Conservation (phyloP, 345 rosid genomes). For the Eucalyptus coolabah region DNA sequence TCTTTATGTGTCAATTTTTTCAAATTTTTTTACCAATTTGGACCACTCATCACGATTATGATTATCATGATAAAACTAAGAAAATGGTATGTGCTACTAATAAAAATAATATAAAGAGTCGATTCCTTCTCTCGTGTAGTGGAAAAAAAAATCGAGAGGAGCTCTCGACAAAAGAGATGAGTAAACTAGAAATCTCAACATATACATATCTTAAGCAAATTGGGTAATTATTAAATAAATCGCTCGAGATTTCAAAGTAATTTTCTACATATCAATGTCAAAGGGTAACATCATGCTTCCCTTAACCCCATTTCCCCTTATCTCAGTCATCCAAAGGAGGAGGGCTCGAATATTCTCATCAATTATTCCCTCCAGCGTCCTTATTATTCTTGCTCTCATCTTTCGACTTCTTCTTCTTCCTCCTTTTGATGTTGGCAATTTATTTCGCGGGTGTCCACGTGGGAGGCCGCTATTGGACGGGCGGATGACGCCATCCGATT, state of each 20-base stretch:
- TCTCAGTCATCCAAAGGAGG: background rate
- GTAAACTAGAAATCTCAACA: background rate
- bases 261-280: background rate
- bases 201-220: background rate
- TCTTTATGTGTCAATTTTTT: no score
- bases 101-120: no score
- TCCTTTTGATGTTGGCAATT: background rate
- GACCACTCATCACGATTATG: background rate
- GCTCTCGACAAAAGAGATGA: background rate
- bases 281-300: background rate
- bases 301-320: background rate
- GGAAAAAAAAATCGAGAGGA: background rate
- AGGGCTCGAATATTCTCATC: background rate
- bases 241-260: background rate
- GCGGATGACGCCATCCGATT: background rate
- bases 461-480: background rate
- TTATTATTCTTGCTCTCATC: background rate
- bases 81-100: background rate
- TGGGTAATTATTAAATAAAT: background rate
- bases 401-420: background rate
- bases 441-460: background rate
- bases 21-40: accelerated
- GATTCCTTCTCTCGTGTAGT: background rate
- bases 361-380: background rate
- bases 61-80: no score